Base-by-base conservation (phyloP, 2,329 filamentous ascomycete genomes). In the Paecilomyces sp. region DNA sequence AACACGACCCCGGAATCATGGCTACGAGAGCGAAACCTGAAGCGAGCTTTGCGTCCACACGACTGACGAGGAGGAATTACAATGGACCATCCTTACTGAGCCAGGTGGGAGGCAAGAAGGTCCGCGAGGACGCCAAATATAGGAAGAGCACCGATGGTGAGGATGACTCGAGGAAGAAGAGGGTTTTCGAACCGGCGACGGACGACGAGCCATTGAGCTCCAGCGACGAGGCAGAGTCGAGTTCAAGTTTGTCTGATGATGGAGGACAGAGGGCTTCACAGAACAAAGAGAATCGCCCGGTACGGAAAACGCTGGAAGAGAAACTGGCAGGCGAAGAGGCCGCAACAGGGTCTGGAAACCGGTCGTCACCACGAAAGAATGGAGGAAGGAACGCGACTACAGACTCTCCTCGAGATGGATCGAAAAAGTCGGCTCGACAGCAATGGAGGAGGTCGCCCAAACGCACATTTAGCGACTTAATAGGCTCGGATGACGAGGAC, bases 191-290 rank as follows among this genome's bases (percentile, higher is more conserved):
- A 54, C 71, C 70, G 3, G 71, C 65, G 5, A 74, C 68, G 12
- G 70, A 75, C 41, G 73, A 72, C 55, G 72, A 72, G 13, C 74
- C 74, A 3, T 24, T 71, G 3, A 74, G 73, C 58, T 73, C 71
- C 1, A 70, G 62, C 25, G 70, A 73, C 18, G 72, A 74, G 12
- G 59, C 47, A 52, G 65, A 65, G 15, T n/a, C 24, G 13, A 53
- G 56, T 52, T 4, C 13, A 5, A n/a, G 5, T 18, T 47, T n/a
- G 13, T 18, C 5, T 6, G 41, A 47, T 47, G 3, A 9, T 53
- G 25, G 50, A 8, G 15, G 11, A 3, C 7, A 12, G 22, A 9
- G 2, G 15, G 18, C 41, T 31, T 52, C 12, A 24, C 18, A n/a
- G 54, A 52, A 11, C 55, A 58, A 30, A 41, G 41, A 5, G 53